These are phyloP conservation scores for Acacia pycnantha DNA, from an alignment of 331 rosid genomes.

Conservation along the genomic window DNA sequence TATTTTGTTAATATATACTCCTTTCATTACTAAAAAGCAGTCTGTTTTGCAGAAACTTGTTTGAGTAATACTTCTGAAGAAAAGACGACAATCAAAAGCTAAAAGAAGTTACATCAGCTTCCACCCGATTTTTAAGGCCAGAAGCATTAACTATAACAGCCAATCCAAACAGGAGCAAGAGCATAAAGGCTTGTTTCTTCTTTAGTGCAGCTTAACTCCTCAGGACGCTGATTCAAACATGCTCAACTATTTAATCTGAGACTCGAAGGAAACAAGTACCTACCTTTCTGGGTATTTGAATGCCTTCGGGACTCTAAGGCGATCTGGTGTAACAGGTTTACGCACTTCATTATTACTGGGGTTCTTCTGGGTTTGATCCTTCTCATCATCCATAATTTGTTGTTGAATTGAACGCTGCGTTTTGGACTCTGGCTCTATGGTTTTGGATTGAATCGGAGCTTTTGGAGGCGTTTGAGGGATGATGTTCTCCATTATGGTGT, in stretches of 20 bases:
- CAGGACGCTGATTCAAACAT: too few relatives aligned
- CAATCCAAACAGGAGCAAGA: too few relatives aligned
- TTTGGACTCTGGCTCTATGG: constrained; percentile 30
- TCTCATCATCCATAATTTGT: constrained; percentile 16
- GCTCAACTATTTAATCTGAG: not conserved
- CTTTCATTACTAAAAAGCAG: too few relatives aligned
- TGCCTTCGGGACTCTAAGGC: constrained; percentile 77
- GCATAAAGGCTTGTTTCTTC: too few relatives aligned
- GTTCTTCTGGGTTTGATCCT: constrained; percentile 8
- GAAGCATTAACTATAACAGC: too few relatives aligned
- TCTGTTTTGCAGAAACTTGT: too few relatives aligned
- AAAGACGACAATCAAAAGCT: too few relatives aligned
- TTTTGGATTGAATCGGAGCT: constrained; percentile 37
- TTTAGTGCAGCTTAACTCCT: too few relatives aligned
- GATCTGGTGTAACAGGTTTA: constrained; percentile 62
- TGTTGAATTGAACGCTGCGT: constrained; percentile 42
- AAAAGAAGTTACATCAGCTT: too few relatives aligned
- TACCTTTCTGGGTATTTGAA: constrained; percentile 90
- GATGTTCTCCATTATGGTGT: constrained; percentile 13
- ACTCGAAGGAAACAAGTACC: not conserved
- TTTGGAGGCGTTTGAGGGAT: constrained; percentile 30
- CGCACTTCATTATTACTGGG: constrained; percentile 47
- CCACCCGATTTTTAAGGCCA: too few relatives aligned
- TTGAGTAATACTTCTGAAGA: too few relatives aligned
- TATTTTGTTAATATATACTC: too few relatives aligned